These are phyloP conservation scores for Cladorrhinum sp. DNA, from an alignment of 2,329 filamentous ascomycete genomes.

Conservation along the genomic window DNA sequence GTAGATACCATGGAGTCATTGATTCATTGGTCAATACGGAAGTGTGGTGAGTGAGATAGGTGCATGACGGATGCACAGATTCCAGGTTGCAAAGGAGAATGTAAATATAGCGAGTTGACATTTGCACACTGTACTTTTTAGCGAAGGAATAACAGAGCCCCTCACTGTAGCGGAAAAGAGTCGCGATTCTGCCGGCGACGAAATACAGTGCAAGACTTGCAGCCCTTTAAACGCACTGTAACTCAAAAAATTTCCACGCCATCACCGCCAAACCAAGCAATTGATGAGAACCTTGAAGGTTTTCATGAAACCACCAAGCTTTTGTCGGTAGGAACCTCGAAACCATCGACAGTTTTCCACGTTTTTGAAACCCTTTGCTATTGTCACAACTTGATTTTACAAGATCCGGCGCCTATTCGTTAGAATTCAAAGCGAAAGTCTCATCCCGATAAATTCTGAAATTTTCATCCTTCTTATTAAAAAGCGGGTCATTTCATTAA, in stretches of 20 bases:
- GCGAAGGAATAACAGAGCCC: not conserved
- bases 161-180: not conserved
- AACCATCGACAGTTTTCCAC: not conserved
- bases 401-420: not conserved
- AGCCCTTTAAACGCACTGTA: not conserved
- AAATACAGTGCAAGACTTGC: not conserved
- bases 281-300: not conserved
- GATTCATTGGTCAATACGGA: not conserved
- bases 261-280: not conserved
- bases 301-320: not conserved
- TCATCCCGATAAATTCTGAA: not conserved
- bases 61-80: too few species aligned
- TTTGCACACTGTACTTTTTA: not conserved
- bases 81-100: too few species aligned
- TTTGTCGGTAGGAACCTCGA: not conserved
- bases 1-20: not conserved
- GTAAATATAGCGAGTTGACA: not conserved
- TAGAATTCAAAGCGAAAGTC: not conserved
- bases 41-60: not conserved
- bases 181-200: not conserved
- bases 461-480: not conserved
- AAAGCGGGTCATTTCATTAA: conserved; percentile 6
- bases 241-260: conserved; percentile 2
- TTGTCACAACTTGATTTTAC: not conserved
- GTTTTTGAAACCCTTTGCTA: not conserved